A percentile compares a stretch with the other conserved stretches of the same genome.
Conservation (phyloP, 768 basidiomycete species). For the Strobilomyces dryophilus region DNA sequence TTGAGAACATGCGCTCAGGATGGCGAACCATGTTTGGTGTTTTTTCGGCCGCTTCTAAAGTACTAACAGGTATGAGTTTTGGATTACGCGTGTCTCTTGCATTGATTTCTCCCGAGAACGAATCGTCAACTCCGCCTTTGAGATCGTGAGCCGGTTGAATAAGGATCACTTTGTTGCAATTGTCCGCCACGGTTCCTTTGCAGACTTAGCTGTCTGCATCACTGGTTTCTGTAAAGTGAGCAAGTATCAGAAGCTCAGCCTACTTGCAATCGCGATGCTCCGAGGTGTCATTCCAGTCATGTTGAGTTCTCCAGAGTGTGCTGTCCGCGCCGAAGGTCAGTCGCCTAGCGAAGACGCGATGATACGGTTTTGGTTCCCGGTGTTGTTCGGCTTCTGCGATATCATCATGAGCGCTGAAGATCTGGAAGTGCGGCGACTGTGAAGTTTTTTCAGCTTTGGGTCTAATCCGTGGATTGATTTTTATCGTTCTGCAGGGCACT, state of each 20-base stretch:
- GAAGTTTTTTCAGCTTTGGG: slow-evolving; percentile 32
- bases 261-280: slow-evolving; percentile 96
- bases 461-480: slow-evolving; percentile 5
- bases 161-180: slow-evolving; percentile 88
- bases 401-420: slow-evolving; percentile 99
- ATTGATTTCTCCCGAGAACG: slow-evolving; percentile 52
- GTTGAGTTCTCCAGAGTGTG: slow-evolving; percentile 75
- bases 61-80: slow-evolving; percentile 63
- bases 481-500: slow-evolving; percentile 58
- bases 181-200: slow-evolving; percentile 90
- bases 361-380: slow-evolving; percentile 97
- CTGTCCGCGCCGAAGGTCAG: slow-evolving; percentile 31
- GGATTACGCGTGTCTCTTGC: neutral
- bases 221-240: slow-evolving; percentile 99
- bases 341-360: slow-evolving; percentile 72
- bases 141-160: slow-evolving; percentile 90
- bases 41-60: slow-evolving; percentile 94
- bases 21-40: slow-evolving; percentile 99
- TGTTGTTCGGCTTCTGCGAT: slow-evolving; percentile 97
- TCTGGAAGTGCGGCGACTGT: slow-evolving; percentile 94
- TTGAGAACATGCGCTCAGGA: slow-evolving; percentile 93
- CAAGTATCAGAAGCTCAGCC: slow-evolving; percentile 97
- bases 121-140: slow-evolving; percentile 90
- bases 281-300: slow-evolving; percentile 90
- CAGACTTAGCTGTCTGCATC: slow-evolving; percentile 94